These are phyloP conservation scores for Eudorina sp. DNA, from an alignment of 139 green algal species.

Conservation along the genomic window DNA sequence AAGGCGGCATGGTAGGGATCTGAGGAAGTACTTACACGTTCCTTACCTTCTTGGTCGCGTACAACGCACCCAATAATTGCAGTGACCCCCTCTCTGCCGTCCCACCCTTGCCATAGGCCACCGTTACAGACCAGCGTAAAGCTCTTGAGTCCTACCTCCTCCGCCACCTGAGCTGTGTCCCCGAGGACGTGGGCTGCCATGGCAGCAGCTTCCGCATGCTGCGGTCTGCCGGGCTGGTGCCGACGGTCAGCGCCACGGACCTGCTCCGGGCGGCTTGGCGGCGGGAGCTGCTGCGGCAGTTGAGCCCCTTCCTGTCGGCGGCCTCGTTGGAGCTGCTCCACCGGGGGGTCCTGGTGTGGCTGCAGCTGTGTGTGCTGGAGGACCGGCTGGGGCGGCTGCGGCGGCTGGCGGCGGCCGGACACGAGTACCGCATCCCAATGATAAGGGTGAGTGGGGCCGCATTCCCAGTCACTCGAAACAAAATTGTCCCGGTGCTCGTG, in stretches of 20 bases:
- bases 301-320: conserved; percentile 62
- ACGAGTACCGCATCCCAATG: background rate
- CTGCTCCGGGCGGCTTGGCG: conserved; percentile 36
- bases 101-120: too few species aligned
- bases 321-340: conserved; percentile 30
- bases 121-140: too few species aligned
- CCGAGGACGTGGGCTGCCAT: conserved; percentile 7
- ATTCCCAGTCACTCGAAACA: too few species aligned
- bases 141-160: conserved; percentile 45
- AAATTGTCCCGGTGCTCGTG: too few species aligned
- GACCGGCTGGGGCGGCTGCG: conserved; percentile 63
- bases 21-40: too few species aligned
- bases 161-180: conserved; percentile 30
- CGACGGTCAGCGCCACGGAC: conserved; percentile 30
- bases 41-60: too few species aligned
- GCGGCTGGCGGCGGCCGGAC: conserved; percentile 32
- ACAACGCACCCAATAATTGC: too few species aligned
- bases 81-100: too few species aligned
- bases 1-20: too few species aligned
- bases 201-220: conserved; percentile 47
- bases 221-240: background rate
- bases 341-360: conserved; percentile 54
- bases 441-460: conserved; percentile 40
- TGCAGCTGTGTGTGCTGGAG: conserved; percentile 78
- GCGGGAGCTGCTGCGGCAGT: background rate